Base-by-base conservation (phyloP, 345 rosid genomes). In the Toxicodendron radicans region DNA sequence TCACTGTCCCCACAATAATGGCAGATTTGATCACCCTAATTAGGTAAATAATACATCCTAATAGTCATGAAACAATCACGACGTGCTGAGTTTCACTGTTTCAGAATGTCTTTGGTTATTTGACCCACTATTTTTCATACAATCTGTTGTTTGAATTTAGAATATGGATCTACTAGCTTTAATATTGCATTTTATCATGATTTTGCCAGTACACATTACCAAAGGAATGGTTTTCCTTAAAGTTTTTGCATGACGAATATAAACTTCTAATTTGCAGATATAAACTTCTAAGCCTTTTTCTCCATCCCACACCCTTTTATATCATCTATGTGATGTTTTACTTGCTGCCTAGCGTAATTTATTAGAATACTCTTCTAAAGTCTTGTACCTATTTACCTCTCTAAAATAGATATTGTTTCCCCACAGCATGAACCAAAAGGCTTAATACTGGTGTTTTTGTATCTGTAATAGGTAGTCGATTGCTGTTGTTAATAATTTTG, bases 1-100 rank as follows among this genome's bases (percentile, higher is more conserved):
- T 91, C 85, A 86, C 89, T 0, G 97, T 91, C 73, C 97, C 97
- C 5, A 81, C 97, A 72, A 92, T 91, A 75, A 82, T 92, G 89
- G 86, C 89, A 68, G 97, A 88, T 88, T 78, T 92, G 64, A 49
- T 85, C 54, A 70, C 81, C 46, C 70, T 78, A 61, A 79, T 82
- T 73, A 84, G 89, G 98, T 92, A 80, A 73, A 64, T 20, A 49
- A 23, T 60, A 71, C n/a, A 66, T 30, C 52, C 43, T 67, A 57
- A 48, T 5, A 3, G 14, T 58, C 45, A 8, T 20, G 16, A 13
- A 45, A 58, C 53, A 58, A 58, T 2, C 48, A 43, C 0, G 33
- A 45, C 1, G 3, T 9, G 21, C 54, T 0, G 17, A 4, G 10
- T 59, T 58, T n/a, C n/a, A n/a, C n/a, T n/a, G n/a, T n/a, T n/a